A percentile compares a stretch with the other conserved stretches of the same genome.
Conservation (phyloP, 129 eudicot species). For the Scalesia atractyloides region DNA sequence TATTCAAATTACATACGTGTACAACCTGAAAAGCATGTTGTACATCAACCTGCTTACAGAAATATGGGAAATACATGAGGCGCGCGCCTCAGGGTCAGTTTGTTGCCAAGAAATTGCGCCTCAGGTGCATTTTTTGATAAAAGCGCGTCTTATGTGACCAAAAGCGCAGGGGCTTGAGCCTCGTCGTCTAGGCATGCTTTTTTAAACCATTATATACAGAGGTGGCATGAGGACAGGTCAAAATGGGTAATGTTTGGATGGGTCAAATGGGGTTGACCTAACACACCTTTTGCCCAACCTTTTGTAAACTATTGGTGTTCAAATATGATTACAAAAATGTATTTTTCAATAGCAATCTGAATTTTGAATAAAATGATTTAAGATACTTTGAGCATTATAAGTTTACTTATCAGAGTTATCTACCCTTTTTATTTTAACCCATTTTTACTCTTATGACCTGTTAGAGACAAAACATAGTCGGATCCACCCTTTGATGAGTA, state of each 20-base stretch:
- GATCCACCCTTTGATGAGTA: neutral
- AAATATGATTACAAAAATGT: neutral
- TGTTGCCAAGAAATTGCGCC: too few species aligned
- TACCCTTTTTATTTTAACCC: neutral
- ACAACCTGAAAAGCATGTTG: too few species aligned
- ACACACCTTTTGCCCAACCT: neutral
- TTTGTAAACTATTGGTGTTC: neutral
- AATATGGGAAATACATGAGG: too few species aligned
- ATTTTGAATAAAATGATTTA: neutral
- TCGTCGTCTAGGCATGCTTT: too few species aligned
- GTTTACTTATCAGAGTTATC: neutral
- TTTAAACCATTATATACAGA: too few species aligned
- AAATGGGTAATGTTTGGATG: neutral
- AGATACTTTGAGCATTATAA: neutral
- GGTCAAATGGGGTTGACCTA: constrained; percentile 8
- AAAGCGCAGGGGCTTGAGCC: too few species aligned
- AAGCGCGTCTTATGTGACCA: too few species aligned
- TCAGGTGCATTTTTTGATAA: too few species aligned
- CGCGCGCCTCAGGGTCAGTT: too few species aligned
- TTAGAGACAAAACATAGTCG: too few species aligned
- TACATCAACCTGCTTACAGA: too few species aligned
- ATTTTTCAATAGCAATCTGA: neutral
- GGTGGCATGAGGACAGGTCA: constrained; percentile 8
- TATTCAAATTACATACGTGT: too few species aligned
- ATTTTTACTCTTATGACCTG: neutral